These are phyloP conservation scores for Zopfochytrium polystomum DNA, from an alignment of 371 early-diverging fungal genomes.

Conservation along the genomic window DNA sequence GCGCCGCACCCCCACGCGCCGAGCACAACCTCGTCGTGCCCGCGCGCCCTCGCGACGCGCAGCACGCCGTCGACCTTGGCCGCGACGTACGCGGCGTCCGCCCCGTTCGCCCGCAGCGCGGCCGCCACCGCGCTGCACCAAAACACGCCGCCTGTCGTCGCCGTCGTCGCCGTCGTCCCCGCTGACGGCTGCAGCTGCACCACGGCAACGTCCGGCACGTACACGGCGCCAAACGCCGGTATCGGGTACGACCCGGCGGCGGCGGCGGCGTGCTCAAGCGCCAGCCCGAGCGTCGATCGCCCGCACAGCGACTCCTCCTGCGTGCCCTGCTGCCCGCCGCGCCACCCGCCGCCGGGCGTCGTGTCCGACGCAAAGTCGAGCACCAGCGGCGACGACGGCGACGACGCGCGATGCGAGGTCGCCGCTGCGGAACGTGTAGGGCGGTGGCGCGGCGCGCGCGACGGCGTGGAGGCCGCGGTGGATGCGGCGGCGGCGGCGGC, in stretches of 20 bases:
- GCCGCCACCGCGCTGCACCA: constrained; percentile 3
- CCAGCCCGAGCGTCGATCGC: neutral
- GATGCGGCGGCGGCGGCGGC: too few relatives aligned
- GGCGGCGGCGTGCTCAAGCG: neutral
- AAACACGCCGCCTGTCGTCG: too few relatives aligned
- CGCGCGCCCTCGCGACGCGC: neutral
- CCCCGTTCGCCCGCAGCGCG: neutral
- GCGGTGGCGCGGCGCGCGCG: too few relatives aligned
- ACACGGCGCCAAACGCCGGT: neutral
- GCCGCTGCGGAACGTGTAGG: too few relatives aligned
- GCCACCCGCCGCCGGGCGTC: constrained; percentile 4
- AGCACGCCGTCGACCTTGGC: neutral
- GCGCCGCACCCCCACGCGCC: constrained; percentile 11
- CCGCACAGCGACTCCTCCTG: neutral
- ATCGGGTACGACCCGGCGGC: too few relatives aligned
- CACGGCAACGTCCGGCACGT: neutral
- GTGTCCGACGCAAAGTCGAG: constrained; percentile 6
- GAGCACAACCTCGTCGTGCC: neutral
- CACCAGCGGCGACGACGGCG: too few relatives aligned
- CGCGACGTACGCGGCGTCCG: neutral
- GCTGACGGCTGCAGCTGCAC: neutral
- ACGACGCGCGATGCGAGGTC: too few relatives aligned
- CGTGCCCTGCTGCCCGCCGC: constrained; percentile 1
- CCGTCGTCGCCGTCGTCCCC: too few relatives aligned
- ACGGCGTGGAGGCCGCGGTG: too few relatives aligned